Evolutionary conservation across 2,329 filamentous ascomycete genomes (phyloP).

Genomic region (Calonectria hongkongensis): DNA sequence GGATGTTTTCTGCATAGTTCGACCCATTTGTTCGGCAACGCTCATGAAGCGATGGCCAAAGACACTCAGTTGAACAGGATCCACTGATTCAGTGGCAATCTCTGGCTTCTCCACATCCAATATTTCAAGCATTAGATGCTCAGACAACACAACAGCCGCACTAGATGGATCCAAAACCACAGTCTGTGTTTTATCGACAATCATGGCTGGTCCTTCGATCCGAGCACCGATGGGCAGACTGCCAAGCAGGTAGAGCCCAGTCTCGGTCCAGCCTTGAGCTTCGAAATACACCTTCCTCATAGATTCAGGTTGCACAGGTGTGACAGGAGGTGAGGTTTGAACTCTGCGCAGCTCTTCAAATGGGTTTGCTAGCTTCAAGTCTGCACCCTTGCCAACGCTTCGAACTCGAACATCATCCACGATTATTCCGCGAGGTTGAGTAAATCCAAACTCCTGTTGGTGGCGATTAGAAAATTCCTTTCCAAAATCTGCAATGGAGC

Average conservation of each 20-base stretch:
- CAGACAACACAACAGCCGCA: slow-evolving; percentile 58
- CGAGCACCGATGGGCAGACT: slow-evolving; percentile 38
- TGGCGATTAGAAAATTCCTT: slow-evolving; percentile 81
- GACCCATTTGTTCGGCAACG: slow-evolving; percentile 89
- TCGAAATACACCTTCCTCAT: slow-evolving; percentile 32
- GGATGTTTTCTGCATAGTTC: slow-evolving; percentile 84
- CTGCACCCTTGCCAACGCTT: slow-evolving; percentile 25
- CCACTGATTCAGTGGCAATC: slow-evolving; percentile 62
- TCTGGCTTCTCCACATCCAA: slow-evolving; percentile 34
- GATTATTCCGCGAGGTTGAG: slow-evolving; percentile 25
- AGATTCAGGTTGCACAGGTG: neutral
- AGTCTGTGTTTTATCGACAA: slow-evolving; percentile 83
- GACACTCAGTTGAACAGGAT: slow-evolving; percentile 84
- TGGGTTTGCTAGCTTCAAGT: slow-evolving; percentile 26
- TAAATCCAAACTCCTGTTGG: slow-evolving; percentile 83
- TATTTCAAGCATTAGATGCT: slow-evolving; percentile 60
- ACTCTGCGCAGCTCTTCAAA: slow-evolving; percentile 26
- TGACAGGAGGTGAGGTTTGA: slow-evolving; percentile 9
- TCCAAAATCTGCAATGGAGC: slow-evolving; percentile 44
- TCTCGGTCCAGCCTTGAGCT: slow-evolving; percentile 48
- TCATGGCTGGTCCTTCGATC: slow-evolving; percentile 64
- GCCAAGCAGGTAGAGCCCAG: slow-evolving; percentile 50
- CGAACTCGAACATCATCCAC: slow-evolving; percentile 31
- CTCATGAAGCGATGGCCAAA: slow-evolving; percentile 90
- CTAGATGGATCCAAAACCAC: slow-evolving; percentile 77